Evolutionary conservation across 805 yeast species (phyloP), one percentile per base, ranked within the genome.

Genomic region (Schwanniomyces polymorphus): DNA sequence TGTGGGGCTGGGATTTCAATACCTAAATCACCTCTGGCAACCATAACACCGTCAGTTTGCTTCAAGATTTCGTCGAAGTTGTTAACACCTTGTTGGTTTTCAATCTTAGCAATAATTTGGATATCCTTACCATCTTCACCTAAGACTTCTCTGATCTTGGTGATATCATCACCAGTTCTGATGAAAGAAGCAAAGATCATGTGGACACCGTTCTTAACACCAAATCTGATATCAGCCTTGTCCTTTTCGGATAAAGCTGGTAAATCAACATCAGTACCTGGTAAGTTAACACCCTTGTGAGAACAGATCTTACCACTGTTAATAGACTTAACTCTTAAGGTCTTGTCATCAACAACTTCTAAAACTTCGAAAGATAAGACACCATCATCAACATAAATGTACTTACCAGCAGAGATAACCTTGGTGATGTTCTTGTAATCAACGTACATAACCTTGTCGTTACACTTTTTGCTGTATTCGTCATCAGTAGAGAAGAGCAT

Each of bases 31-130:
- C 99, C 99, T 79, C 99, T 87, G 65, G 99, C 99, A 72, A 94
- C 98, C 99, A 94, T 94, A 67, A 94, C 97, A 81, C 98, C 99
- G 71, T 94, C 99, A 54, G 99, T 94, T 74, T 85, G 96, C 64
- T 71, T 72, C 70, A 94, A 84, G 68, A 94, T 94, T 54, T 89
- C 97, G 74, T 94, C 99, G 69, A 94, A 94, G 85, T 94, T 94
- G 88, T 94, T 91, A 65, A 94, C 98, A 82, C 99, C 99, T 78
- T 94, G 99, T 80, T 92, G 98, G 82, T 91, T 91, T 82, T 94
- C 99, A 70, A 94, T 92, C 84, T 94, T 94, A 70, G 90, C 86
- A 63, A 94, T 91, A 78, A 94, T 91, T 82, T 94, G 95, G 74
- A 94, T 88, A 66, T 89, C 88, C 75, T 85, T 86, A 70, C 99